These are phyloP conservation scores for Mortierella sp. DNA, from an alignment of 371 early-diverging fungal species.

Conservation along the genomic window DNA sequence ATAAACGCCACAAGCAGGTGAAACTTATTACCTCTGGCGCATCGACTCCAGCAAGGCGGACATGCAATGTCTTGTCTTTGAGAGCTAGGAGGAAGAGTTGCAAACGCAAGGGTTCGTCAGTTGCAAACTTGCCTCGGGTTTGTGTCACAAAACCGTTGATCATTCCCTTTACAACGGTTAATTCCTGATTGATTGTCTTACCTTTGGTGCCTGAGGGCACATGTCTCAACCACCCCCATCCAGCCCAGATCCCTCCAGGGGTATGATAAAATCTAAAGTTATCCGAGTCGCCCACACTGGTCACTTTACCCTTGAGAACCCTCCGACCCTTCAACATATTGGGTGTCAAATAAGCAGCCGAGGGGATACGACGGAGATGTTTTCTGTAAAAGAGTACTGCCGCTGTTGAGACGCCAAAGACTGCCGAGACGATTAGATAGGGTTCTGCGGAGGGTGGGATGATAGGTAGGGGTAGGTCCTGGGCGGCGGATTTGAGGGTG, in stretches of 20 bases:
- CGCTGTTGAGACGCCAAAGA: conserved; percentile 25
- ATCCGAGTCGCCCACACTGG: conserved; percentile 73
- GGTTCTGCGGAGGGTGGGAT: conserved; percentile 35
- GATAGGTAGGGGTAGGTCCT: neutral
- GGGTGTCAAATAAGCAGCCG: conserved; percentile 67
- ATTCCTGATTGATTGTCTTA: neutral
- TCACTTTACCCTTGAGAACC: conserved; percentile 64
- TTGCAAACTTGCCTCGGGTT: neutral
- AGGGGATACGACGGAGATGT: conserved; percentile 55
- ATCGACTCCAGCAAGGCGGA: conserved; percentile 85
- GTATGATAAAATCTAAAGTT: conserved; percentile 75
- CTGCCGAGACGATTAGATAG: conserved; percentile 27
- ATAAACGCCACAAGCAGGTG: neutral
- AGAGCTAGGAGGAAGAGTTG: conserved; percentile 60
- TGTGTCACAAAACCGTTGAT: neutral
- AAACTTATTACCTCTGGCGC: conserved; percentile 76
- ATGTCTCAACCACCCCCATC: conserved; percentile 69
- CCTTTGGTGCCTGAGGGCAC: conserved; percentile 64
- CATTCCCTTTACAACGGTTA: neutral
- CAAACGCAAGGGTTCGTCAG: no score
- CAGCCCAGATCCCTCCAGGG: conserved; percentile 63
- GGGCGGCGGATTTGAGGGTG: neutral
- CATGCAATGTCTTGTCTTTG: conserved; percentile 70
- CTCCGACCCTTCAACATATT: conserved; percentile 57
- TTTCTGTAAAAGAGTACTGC: conserved; percentile 27